Base-by-base conservation (phyloP, 2,329 filamentous ascomycete species). In the Magnaporthiopsis incrustans region DNA sequence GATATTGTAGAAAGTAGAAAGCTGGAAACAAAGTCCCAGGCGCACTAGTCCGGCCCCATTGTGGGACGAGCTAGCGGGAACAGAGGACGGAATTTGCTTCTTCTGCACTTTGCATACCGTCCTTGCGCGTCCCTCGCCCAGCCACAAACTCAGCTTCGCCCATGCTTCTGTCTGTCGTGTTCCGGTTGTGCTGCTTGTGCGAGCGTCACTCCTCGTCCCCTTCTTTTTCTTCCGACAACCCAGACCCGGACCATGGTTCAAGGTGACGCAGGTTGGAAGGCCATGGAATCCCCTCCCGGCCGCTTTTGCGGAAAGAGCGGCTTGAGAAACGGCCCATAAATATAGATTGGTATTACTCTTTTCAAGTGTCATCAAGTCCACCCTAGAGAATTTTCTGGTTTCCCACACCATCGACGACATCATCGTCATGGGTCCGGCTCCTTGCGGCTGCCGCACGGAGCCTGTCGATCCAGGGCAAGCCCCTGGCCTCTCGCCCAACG, bases 341-440 rank as follows among this genome's bases (percentile, higher is more conserved):
- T 53, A 25, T 53, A n/a, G 44, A 53, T 53, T 53, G n/a, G n/a
- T 25, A 25, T 53, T n/a, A 53, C 44, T 25, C n/a, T 53, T 53
- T 53, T 53, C 22, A 22, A n/a, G 8, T 53, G 44, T 25, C 44
- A 53, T 11, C 6, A 10, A 7, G 22, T 25, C 44, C 44, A 11
- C 22, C 22, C n/a, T 6, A 2, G 22, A 25, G 15, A 22, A 25
- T 53, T 35, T 62, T 32, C 26, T 56, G 56, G 53, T 58, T 58
- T 27, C 25, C 27, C 56, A 63, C 56, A 57, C 15, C 62, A 30
- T 63, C 59, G 30, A 65, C 57, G 61, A 65, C 64, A 65, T 65
- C 64, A 65, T 65, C 38, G 64, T 57, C 64, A 57, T 44, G 62
- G 61, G 33, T 61, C 27, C 22, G 32, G 56, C 30, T 59, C 56